A percentile compares a stretch with the other conserved stretches of the same genome.
Conservation (phyloP, 306 rosid genomes). For the Hippophae tibetana region DNA sequence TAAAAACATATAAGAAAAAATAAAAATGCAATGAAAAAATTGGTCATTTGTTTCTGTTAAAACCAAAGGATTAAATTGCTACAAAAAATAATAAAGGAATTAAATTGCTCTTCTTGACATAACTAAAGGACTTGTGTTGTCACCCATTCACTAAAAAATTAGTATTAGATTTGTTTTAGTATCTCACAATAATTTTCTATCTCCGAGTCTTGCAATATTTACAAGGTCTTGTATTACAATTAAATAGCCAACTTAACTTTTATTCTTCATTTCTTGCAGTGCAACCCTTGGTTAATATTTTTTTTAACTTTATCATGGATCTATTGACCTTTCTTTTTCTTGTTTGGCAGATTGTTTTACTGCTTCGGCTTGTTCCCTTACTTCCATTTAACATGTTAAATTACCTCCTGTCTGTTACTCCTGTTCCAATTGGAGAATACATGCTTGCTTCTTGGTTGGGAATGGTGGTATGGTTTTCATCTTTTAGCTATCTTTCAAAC, state of each 20-base stretch:
- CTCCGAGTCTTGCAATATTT: background rate
- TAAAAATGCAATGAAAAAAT: no score
- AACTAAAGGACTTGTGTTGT: background rate
- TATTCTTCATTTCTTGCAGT: background rate
- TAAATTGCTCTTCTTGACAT: background rate
- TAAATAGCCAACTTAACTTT: background rate
- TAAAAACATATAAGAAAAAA: no score
- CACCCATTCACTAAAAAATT: background rate
- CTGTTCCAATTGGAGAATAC: conserved; percentile 73
- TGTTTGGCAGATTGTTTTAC: conserved; percentile 63
- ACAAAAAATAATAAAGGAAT: no score
- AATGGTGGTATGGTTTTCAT: conserved; percentile 72
- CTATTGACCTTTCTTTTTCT: conserved; percentile 2
- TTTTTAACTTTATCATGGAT: background rate
- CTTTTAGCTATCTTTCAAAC: conserved; percentile 13
- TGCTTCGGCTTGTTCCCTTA: conserved; percentile 94
- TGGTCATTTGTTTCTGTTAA: no score
- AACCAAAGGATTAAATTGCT: no score
- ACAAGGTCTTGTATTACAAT: background rate
- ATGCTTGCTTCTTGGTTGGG: conserved; percentile 96
- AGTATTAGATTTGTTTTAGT: background rate
- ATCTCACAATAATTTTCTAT: background rate
- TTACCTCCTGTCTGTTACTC: conserved; percentile 86
- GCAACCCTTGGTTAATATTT: conserved; percentile 2
- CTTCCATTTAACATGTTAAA: conserved; percentile 88